Percentiles rank a stretch among this genome's conserved stretches.
Evolutionary conservation across 768 basidiomycete species (phyloP).

Genomic region (Leccinum barrowsii): DNA sequence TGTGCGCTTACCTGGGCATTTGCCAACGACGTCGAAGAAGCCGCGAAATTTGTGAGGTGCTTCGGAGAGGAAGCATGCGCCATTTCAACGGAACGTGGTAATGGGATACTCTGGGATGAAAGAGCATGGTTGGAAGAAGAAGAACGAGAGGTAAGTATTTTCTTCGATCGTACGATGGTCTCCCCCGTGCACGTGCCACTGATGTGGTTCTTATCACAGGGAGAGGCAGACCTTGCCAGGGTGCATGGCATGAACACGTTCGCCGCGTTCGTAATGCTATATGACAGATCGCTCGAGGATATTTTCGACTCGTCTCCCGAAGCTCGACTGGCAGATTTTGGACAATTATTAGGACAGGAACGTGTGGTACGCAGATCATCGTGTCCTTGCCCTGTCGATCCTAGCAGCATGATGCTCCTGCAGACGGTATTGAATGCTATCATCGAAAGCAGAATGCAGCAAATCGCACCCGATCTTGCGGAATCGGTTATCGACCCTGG

Average conservation of each 20-base stretch:
- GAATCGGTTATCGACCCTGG: conserved; percentile 13
- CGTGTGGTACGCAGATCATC: conserved; percentile 45
- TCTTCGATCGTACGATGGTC: conserved; percentile 6
- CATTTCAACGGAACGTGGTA: conserved; percentile 39
- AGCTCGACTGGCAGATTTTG: conserved; percentile 44
- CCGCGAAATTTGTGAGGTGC: conserved; percentile 50
- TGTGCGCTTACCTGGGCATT: conserved; percentile 56
- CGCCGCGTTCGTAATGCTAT: conserved; percentile 62
- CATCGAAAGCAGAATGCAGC: conserved; percentile 33
- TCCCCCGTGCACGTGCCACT: conserved; percentile 11
- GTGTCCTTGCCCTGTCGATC: conserved; percentile 1
- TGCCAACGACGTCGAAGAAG: conserved; percentile 55
- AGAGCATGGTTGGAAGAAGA: conserved; percentile 64
- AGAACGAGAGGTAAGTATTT: conserved; percentile 43
- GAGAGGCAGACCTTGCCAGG: conserved; percentile 54
- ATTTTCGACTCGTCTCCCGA: conserved; percentile 52
- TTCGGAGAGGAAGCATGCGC: conserved; percentile 59
- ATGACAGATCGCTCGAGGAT: conserved; percentile 48
- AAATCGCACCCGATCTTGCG: conserved; percentile 18
- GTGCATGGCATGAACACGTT: conserved; percentile 68
- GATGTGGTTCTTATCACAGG: conserved; percentile 36
- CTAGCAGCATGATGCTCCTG: conserved; percentile 4
- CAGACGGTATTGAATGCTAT: conserved; percentile 36
- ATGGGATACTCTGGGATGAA: conserved; percentile 47
- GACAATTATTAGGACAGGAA: conserved; percentile 44